These are phyloP conservation scores for Neonothopanus nambi DNA, from an alignment of 1,284 basidiomycete species.

Conservation along the genomic window DNA sequence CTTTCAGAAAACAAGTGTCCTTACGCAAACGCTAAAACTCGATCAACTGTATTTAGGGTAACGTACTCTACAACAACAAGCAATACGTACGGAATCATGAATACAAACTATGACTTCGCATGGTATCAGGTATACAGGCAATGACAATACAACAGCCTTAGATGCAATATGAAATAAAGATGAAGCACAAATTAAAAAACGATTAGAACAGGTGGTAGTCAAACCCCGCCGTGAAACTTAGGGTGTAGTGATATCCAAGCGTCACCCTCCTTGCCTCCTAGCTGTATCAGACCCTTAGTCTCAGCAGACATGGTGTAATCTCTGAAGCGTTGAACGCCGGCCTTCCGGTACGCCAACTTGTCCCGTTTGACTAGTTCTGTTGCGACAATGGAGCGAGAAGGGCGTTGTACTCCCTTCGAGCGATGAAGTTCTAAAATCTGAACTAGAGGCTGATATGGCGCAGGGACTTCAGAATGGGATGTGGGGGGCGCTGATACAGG, in stretches of 20 bases:
- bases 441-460: constrained; percentile 15
- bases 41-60: too few species aligned
- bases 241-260: constrained; percentile 51
- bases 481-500: neutral
- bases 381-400: constrained; percentile 42
- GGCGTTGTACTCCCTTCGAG: constrained; percentile 31
- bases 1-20: too few species aligned
- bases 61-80: too few species aligned
- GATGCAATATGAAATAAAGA: too few species aligned
- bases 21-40: too few species aligned
- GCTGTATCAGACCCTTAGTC: constrained; percentile 43
- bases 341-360: constrained; percentile 39
- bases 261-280: constrained; percentile 41
- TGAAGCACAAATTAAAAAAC: too few species aligned
- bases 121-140: too few species aligned
- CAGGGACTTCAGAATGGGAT: constrained; percentile 5
- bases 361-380: constrained; percentile 34
- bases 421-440: constrained; percentile 23
- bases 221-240: constrained; percentile 26
- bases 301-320: constrained; percentile 47
- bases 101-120: too few species aligned
- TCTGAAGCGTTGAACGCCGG: constrained; percentile 44
- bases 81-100: too few species aligned
- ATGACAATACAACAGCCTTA: too few species aligned
- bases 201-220: too few species aligned